These are phyloP conservation scores for Russula compacta DNA, from an alignment of 768 basidiomycete genomes.

Conservation along the genomic window DNA sequence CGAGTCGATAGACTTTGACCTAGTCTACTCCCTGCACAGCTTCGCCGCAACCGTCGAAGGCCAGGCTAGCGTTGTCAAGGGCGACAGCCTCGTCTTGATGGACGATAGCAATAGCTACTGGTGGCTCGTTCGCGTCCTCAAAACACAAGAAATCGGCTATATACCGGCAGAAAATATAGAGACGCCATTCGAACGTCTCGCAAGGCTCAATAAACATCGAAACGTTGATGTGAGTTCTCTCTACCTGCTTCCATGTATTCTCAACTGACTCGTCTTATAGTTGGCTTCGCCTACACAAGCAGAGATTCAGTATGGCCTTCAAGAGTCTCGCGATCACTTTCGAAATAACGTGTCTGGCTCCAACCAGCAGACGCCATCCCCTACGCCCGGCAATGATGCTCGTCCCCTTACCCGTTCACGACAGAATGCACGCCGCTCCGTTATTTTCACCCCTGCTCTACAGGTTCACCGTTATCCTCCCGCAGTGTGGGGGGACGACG, in stretches of 20 bases:
- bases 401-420: conserved; percentile 26
- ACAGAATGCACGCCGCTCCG: conserved; percentile 27
- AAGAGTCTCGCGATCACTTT: conserved; percentile 44
- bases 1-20: conserved; percentile 87
- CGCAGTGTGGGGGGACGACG: conserved; percentile 75
- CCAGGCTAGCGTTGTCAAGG: conserved; percentile 97
- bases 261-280: conserved; percentile 30
- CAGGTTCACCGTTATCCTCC: conserved; percentile 70
- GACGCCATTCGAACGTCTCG: conserved; percentile 93
- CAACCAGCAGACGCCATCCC: conserved; percentile 40
- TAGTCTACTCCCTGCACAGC: conserved; percentile 89
- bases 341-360: conserved; percentile 41
- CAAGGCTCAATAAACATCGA: conserved; percentile 90
- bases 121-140: conserved; percentile 98
- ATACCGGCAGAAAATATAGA: conserved; percentile 99
- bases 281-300: conserved; percentile 66
- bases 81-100: conserved; percentile 91
- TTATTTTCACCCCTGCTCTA: conserved; percentile 65
- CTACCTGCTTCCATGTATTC: not conserved
- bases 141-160: conserved; percentile 97
- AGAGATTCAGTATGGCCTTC: conserved; percentile 50
- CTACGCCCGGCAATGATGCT: conserved; percentile 35
- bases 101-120: conserved; percentile 99
- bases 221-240: conserved; percentile 79
- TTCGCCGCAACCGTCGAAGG: conserved; percentile 98